Evolutionary conservation across 192 early-diverging fungal species (phyloP).

Genomic region (Entomortierella parvispora): DNA sequence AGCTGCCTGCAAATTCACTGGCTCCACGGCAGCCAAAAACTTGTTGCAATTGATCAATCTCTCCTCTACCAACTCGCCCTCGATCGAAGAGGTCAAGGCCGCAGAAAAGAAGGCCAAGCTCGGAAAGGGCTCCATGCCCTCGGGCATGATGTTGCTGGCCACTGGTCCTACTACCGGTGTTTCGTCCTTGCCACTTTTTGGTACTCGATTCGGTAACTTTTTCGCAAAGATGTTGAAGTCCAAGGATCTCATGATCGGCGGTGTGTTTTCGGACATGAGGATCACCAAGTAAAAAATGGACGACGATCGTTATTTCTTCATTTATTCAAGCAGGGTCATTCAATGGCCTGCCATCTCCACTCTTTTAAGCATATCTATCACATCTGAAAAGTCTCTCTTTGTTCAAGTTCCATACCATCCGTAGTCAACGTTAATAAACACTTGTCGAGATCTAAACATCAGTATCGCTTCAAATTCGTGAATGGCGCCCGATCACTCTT

Average conservation of each 20-base stretch:
- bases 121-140: not conserved
- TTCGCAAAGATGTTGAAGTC: conserved; percentile 34
- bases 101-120: conserved; percentile 15
- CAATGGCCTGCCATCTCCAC: too few species aligned
- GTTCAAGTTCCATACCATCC: too few species aligned
- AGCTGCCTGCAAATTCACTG: conserved; percentile 7
- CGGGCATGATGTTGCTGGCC: conserved; percentile 27
- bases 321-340: too few species aligned
- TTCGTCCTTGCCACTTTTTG: conserved; percentile 17
- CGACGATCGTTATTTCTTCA: too few species aligned
- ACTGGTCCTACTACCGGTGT: conserved; percentile 38
- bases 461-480: too few species aligned
- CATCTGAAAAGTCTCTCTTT: too few species aligned
- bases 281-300: not conserved
- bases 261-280: too few species aligned
- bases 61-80: not conserved
- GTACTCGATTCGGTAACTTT: conserved; percentile 16
- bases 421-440: too few species aligned
- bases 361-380: too few species aligned
- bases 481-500: too few species aligned
- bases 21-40: conserved; percentile 34
- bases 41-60: conserved; percentile 7
- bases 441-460: too few species aligned
- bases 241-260: conserved; percentile 46
- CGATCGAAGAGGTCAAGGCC: not conserved